Conservation (phyloP, 768 basidiomycete genomes). For the Cyclocybe cylindracea region DNA sequence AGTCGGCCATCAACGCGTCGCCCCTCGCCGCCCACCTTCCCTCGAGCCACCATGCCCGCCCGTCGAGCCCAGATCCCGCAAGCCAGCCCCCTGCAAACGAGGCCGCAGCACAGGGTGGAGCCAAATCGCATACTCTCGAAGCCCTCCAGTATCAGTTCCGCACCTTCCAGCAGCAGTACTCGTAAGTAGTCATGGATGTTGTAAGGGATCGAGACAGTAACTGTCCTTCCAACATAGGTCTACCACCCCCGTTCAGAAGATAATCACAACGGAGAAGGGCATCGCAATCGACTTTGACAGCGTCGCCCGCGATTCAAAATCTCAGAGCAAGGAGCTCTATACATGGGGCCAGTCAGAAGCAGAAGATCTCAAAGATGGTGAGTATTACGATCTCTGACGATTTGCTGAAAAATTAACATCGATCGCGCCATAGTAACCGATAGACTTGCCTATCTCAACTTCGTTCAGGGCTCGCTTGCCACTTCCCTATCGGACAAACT, state of each 20-base stretch:
- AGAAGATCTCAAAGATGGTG: slow-evolving; percentile 78
- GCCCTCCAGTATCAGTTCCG: slow-evolving; percentile 74
- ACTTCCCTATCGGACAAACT: slow-evolving; percentile 60
- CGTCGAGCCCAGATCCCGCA: slow-evolving; percentile 36
- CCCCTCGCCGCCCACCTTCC: slow-evolving; percentile 60
- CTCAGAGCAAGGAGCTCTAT: slow-evolving; percentile 83
- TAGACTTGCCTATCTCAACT: slow-evolving; percentile 81
- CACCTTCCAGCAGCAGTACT: slow-evolving; percentile 72
- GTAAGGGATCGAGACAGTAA: slow-evolving; percentile 2
- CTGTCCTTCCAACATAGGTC: slow-evolving; percentile 34
- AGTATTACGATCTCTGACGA: slow-evolving; percentile 13
- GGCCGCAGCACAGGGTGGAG: slow-evolving; percentile 40
- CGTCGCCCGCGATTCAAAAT: slow-evolving; percentile 63
- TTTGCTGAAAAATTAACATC: slow-evolving; percentile 3
- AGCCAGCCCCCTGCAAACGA: slow-evolving; percentile 44
- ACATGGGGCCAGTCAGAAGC: slow-evolving; percentile 77
- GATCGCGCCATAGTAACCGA: slow-evolving; percentile 58
- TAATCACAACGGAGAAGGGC: slow-evolving; percentile 79
- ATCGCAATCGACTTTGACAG: slow-evolving; percentile 74
- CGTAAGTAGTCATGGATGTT: slow-evolving; percentile 37
- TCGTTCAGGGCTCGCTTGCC: slow-evolving; percentile 69
- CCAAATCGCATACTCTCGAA: slow-evolving; percentile 59
- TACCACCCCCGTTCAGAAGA: slow-evolving; percentile 70
- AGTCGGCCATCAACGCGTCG: slow-evolving; percentile 64
- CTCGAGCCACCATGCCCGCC: slow-evolving; percentile 28